phyloP scores from a whole-genome alignment of 208 protist species.

The Acanthamoeba royreba region DNA sequence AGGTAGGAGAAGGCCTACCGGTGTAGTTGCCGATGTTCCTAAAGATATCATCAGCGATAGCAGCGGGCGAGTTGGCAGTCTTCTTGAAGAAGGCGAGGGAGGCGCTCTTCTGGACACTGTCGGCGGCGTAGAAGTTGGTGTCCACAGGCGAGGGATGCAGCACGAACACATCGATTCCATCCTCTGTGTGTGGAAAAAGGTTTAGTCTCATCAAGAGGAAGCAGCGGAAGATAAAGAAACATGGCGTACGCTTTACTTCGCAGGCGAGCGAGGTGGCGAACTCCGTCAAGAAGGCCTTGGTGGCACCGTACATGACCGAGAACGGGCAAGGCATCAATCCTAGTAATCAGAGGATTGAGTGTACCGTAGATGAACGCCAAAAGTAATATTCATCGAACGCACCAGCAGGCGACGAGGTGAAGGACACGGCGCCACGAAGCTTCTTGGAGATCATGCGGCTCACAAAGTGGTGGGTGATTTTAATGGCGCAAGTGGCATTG shows the following conservation, averaged over 20 bases:
- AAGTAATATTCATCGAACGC: background rate
- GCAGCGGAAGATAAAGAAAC: background rate
- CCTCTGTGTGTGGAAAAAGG: background rate
- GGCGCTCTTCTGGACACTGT: background rate
- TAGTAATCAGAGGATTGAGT: background rate
- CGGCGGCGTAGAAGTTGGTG: slow-evolving; percentile 50
- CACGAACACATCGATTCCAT: slow-evolving; percentile 61
- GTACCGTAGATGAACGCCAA: background rate
- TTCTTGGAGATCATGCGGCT: slow-evolving; percentile 58
- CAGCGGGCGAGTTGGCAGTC: slow-evolving; percentile 9
- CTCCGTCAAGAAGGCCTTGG: slow-evolving; percentile 53
- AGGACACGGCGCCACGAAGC: slow-evolving; percentile 36
- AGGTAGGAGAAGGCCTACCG: background rate
- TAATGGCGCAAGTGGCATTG: slow-evolving; percentile 57
- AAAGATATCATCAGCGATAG: background rate
- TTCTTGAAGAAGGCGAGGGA: slow-evolving; percentile 19
- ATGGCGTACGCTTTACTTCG: slow-evolving; percentile 38
- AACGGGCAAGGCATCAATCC: slow-evolving; percentile 61
- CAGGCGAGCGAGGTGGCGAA: slow-evolving; percentile 56
- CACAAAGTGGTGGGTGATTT: slow-evolving; percentile 54
- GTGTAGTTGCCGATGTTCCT: background rate
- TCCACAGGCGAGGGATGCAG: slow-evolving; percentile 51
- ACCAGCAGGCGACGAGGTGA: background rate
- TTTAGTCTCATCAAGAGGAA: background rate
- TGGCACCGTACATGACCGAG: slow-evolving; percentile 51